Evolutionary conservation across 768 basidiomycete genomes (phyloP).

Genomic region (Holtermannia corniformis): DNA sequence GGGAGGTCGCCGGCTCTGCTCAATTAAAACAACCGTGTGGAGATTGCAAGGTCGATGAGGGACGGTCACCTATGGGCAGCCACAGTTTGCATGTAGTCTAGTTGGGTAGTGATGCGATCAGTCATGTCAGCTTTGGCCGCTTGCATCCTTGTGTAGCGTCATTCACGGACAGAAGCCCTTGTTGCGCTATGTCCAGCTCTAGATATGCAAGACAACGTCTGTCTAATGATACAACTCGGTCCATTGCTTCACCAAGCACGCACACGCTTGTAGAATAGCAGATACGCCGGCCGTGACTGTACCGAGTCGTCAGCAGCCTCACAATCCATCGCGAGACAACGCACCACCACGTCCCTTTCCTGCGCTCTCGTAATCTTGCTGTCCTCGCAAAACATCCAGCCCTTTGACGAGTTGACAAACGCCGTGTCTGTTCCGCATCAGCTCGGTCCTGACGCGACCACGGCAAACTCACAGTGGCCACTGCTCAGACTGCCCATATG

Average conservation of each 20-base stretch:
- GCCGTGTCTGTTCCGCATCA: conserved; percentile 63
- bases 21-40: conserved; percentile 39
- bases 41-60: conserved; percentile 24
- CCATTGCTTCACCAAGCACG: conserved; percentile 6
- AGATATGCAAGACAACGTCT: not conserved
- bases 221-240: not conserved
- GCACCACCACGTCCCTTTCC: conserved; percentile 70
- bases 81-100: conserved; percentile 18
- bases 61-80: conserved; percentile 38
- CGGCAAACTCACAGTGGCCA: conserved; percentile 75
- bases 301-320: too few species aligned
- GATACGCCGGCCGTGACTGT: conserved; percentile 37
- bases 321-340: conserved; percentile 6
- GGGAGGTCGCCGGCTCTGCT: not conserved
- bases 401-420: conserved; percentile 71
- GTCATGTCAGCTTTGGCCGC: too few species aligned
- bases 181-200: not conserved
- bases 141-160: too few species aligned
- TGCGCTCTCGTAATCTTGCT: conserved; percentile 69
- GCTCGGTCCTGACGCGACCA: not conserved
- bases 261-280: conserved; percentile 38
- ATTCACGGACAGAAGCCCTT: too few species aligned
- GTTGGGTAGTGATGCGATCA: too few species aligned
- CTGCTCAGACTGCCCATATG: conserved; percentile 89
- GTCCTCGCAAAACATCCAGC: conserved; percentile 92